phyloP scores from a whole-genome alignment of 1,139 yeast species.

The Debaryomyces psychrophilus region DNA sequence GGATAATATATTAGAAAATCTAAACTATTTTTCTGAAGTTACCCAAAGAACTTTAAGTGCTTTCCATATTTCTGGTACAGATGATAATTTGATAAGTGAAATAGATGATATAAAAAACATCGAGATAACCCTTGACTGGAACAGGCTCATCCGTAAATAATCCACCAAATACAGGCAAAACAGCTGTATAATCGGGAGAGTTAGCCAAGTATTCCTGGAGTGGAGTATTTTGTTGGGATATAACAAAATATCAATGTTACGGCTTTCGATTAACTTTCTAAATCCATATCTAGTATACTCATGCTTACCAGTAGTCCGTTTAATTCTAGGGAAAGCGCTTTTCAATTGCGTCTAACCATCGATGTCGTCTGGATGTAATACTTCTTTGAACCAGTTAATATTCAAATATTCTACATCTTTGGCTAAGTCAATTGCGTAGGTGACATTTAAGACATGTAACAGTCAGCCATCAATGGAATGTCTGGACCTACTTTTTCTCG shows the following conservation, averaged over 20 bases:
- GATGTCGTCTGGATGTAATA: slow-evolving; percentile 52
- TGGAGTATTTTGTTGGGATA: slow-evolving; percentile 51
- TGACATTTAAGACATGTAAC: slow-evolving; percentile 53
- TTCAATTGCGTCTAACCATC: slow-evolving; percentile 49
- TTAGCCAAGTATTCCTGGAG: slow-evolving; percentile 55
- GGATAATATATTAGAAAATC: neutral
- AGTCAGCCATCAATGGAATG: slow-evolving; percentile 54
- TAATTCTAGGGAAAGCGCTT: slow-evolving; percentile 48
- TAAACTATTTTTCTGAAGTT: slow-evolving; percentile 2
- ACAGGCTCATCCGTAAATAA: slow-evolving; percentile 50
- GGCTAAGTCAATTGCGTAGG: slow-evolving; percentile 49
- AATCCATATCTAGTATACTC: slow-evolving; percentile 54
- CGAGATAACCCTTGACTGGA: slow-evolving; percentile 45
- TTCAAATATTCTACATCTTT: slow-evolving; percentile 45
- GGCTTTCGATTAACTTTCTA: slow-evolving; percentile 50
- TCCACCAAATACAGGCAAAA: slow-evolving; percentile 50
- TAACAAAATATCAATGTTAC: slow-evolving; percentile 51
- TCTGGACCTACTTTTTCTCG: slow-evolving; percentile 50
- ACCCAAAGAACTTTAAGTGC: slow-evolving; percentile 9
- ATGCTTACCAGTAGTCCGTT: slow-evolving; percentile 55
- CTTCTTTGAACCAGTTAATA: slow-evolving; percentile 56
- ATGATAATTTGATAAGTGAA: neutral
- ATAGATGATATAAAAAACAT: slow-evolving; percentile 20
- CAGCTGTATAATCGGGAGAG: slow-evolving; percentile 49
- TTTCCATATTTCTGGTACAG: slow-evolving; percentile 6